A percentile compares a stretch with the other conserved stretches of the same genome.
Evolutionary conservation across 192 early-diverging fungal species (phyloP).

Genomic region (Dispira simplex): DNA sequence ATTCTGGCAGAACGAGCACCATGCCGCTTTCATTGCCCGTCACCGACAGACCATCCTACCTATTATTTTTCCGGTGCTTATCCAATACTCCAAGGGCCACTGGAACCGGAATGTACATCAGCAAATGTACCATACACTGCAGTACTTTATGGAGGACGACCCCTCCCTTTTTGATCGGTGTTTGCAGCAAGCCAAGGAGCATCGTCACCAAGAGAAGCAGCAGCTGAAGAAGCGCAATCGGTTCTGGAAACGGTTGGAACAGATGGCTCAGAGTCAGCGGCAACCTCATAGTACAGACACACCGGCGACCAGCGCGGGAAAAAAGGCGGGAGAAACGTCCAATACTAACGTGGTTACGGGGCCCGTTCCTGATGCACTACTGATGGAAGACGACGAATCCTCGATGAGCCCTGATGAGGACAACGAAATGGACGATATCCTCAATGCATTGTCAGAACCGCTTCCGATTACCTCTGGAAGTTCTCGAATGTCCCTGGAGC

Average conservation of each 20-base stretch:
- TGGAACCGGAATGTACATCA: constrained; percentile 99
- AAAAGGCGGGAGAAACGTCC: neutral
- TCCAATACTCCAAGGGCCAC: constrained; percentile 88
- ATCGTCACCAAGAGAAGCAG: constrained; percentile 72
- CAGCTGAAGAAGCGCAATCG: constrained; percentile 66
- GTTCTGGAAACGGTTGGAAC: constrained; percentile 65
- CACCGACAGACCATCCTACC: constrained; percentile 86
- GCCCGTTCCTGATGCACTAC: neutral
- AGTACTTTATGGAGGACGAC: constrained; percentile 94
- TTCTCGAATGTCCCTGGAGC: neutral
- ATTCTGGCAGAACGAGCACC: constrained; percentile 99
- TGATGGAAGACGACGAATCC: neutral
- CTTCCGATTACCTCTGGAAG: constrained; percentile 22
- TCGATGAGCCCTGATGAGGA: neutral
- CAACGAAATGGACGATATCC: neutral
- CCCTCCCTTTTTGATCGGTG: constrained; percentile 95
- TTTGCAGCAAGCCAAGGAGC: constrained; percentile 80
- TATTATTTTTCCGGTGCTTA: constrained; percentile 89
- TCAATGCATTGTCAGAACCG: neutral
- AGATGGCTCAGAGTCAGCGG: neutral
- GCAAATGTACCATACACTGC: constrained; percentile 91
- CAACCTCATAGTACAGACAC: neutral
- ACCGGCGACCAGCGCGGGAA: neutral
- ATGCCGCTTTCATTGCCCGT: constrained; percentile 88
- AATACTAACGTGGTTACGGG: neutral